These are phyloP conservation scores for Raddia guianensis DNA, from an alignment of 176 grass and related monocot species.

Conservation along the genomic window DNA sequence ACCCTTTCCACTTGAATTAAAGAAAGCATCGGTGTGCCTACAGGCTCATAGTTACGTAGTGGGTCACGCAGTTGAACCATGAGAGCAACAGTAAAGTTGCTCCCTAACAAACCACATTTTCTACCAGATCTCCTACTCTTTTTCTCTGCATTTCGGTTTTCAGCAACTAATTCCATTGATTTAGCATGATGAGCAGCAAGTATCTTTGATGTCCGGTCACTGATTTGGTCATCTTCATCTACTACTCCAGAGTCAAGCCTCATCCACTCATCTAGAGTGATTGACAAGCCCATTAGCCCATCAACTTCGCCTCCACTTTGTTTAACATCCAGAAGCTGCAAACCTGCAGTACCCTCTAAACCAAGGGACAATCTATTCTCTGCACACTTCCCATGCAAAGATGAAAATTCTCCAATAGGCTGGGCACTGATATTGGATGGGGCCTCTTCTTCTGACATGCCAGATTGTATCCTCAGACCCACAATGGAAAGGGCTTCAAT, in stretches of 20 bases:
- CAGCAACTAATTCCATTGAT: slow-evolving; percentile 76
- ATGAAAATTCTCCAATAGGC: slow-evolving; percentile 75
- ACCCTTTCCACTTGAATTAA: slow-evolving; percentile 97
- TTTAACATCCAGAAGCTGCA: slow-evolving; percentile 91
- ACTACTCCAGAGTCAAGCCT: slow-evolving; percentile 84
- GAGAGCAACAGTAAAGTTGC: slow-evolving; percentile 93
- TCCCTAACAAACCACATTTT: slow-evolving; percentile 91
- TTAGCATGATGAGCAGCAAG: slow-evolving; percentile 97
- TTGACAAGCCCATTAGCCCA: slow-evolving; percentile 92
- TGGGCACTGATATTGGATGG: slow-evolving; percentile 83
- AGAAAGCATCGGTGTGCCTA: slow-evolving; percentile 90
- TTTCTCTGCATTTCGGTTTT: slow-evolving; percentile 50
- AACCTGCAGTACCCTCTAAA: slow-evolving; percentile 88
- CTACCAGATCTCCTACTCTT: slow-evolving; percentile 78
- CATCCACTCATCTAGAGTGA: slow-evolving; percentile 97
- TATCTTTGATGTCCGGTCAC: slow-evolving; percentile 82
- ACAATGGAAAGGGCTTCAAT: slow-evolving; percentile 94
- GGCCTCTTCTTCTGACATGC: slow-evolving; percentile 89
- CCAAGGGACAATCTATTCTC: slow-evolving; percentile 65
- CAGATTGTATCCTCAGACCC: slow-evolving; percentile 97
- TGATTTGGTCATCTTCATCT: slow-evolving; percentile 77
- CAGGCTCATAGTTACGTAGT: slow-evolving; percentile 82
- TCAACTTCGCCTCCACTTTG: slow-evolving; percentile 69
- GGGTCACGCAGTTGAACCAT: slow-evolving; percentile 96
- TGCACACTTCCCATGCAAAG: slow-evolving; percentile 71